A percentile compares a stretch with the other conserved stretches of the same genome.
phyloP scores from a whole-genome alignment of 495 filamentous ascomycete species.

The Niebla homalea region DNA sequence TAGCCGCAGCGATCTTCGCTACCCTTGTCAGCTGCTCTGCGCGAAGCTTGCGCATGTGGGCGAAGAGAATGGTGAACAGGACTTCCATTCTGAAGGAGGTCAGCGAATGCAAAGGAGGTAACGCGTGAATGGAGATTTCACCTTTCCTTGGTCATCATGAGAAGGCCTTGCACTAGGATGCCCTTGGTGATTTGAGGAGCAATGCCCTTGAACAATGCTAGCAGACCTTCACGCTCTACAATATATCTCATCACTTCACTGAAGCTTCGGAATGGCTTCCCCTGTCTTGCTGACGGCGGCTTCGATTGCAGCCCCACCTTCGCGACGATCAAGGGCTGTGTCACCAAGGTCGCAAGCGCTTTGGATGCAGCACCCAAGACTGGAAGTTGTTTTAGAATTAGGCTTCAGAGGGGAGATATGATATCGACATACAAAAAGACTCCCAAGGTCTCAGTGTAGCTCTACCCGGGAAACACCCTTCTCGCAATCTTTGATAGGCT shows the following conservation, averaged over 20 bases:
- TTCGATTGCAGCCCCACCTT: conserved; percentile 94
- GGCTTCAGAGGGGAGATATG: background rate
- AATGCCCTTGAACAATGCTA: conserved; percentile 91
- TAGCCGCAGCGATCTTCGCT: conserved; percentile 27
- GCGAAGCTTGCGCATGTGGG: conserved; percentile 59
- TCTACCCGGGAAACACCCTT: conserved; percentile 64
- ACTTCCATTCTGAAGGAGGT: conserved; percentile 63
- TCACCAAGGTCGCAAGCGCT: conserved; percentile 77
- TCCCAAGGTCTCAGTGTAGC: conserved; percentile 69
- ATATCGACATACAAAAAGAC: conserved; percentile 62
- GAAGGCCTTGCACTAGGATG: conserved; percentile 78
- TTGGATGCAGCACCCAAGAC: conserved; percentile 92
- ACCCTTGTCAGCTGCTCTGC: conserved; percentile 58
- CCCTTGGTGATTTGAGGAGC: conserved; percentile 90
- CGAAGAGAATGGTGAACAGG: conserved; percentile 73
- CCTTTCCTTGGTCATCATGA: conserved; percentile 99
- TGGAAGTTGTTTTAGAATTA: conserved; percentile 20
- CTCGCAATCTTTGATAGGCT: conserved; percentile 83
- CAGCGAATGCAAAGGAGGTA: conserved; percentile 19
- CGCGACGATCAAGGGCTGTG: conserved; percentile 93
- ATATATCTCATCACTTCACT: conserved; percentile 92
- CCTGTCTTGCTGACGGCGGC: conserved; percentile 68
- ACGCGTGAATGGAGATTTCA: conserved; percentile 27
- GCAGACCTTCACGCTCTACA: conserved; percentile 66
- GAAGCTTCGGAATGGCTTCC: conserved; percentile 92